These are phyloP conservation scores for Fusarium anguioides DNA, from an alignment of 2,329 filamentous ascomycete genomes.

Conservation along the genomic window DNA sequence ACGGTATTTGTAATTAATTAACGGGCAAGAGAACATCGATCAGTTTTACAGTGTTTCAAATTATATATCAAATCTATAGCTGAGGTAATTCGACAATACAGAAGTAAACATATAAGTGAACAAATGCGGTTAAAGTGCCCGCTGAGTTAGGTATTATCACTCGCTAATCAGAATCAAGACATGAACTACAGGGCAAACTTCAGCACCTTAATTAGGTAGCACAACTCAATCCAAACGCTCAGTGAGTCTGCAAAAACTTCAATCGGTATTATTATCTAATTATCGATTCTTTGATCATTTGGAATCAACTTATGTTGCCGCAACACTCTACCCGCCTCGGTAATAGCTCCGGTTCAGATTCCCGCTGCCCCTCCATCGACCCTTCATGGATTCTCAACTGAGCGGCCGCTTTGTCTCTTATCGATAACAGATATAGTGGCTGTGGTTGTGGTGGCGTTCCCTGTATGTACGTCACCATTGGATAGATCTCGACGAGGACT, in stretches of 20 bases:
- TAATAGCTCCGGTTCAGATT: slow-evolving; percentile 25
- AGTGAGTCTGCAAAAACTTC: no score
- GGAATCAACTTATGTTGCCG: slow-evolving; percentile 18
- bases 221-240: background rate
- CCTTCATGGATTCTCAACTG: background rate
- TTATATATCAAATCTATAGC: background rate
- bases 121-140: slow-evolving; percentile 17
- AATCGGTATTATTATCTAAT: slow-evolving; percentile 17
- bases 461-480: slow-evolving; percentile 29
- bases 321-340: slow-evolving; percentile 32
- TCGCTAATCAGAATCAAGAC: slow-evolving; percentile 11
- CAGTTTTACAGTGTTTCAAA: background rate
- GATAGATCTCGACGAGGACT: background rate
- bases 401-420: slow-evolving; percentile 9
- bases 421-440: slow-evolving; percentile 11
- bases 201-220: no score
- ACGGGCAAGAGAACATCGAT: no score
- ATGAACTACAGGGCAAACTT: background rate
- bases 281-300: background rate
- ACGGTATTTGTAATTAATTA: slow-evolving; percentile 24
- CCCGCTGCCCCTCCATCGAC: slow-evolving; percentile 15
- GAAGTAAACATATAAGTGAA: background rate
- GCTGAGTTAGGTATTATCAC: background rate
- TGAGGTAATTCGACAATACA: background rate
- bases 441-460: slow-evolving; percentile 6